phyloP scores from a whole-genome alignment of 257 asterid genomes.

The Solanum virginianum region DNA sequence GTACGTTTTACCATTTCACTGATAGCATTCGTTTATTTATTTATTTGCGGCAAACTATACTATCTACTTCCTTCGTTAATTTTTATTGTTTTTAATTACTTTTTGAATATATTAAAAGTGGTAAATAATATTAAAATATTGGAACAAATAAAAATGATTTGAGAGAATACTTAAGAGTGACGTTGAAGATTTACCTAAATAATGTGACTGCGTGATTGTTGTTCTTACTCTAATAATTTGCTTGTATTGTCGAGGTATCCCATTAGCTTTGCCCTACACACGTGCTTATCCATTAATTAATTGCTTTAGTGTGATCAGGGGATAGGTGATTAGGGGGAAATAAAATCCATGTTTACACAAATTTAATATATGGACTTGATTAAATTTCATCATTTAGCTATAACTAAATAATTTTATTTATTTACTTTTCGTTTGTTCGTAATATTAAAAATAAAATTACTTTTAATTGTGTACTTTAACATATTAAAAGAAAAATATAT shows the following conservation, averaged over 20 bases:
- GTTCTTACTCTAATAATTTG: neutral
- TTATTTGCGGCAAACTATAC: too few relatives aligned
- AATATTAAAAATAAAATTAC: too few relatives aligned
- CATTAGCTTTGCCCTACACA: constrained; percentile 13
- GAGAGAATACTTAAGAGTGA: constrained; percentile 4
- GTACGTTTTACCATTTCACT: neutral
- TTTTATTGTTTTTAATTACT: too few relatives aligned
- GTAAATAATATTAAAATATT: too few relatives aligned
- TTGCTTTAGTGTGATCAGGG: neutral
- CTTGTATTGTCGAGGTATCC: constrained; percentile 1
- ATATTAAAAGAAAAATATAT: too few relatives aligned
- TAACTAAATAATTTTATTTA: neutral
- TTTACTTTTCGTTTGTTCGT: neutral
- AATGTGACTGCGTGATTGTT: neutral
- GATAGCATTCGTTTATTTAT: neutral
- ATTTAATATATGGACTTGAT: neutral
- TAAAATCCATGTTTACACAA: neutral
- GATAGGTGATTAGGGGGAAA: neutral
- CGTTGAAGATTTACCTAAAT: constrained; percentile 15
- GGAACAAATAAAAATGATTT: neutral
- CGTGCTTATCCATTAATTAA: constrained; percentile 10
- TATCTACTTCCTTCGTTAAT: too few relatives aligned
- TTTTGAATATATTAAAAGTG: too few relatives aligned
- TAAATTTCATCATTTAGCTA: neutral
- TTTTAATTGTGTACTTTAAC: too few relatives aligned